These are phyloP conservation scores for Dioscorea dumetorum DNA, from an alignment of 106 monocot genomes.

Conservation along the genomic window DNA sequence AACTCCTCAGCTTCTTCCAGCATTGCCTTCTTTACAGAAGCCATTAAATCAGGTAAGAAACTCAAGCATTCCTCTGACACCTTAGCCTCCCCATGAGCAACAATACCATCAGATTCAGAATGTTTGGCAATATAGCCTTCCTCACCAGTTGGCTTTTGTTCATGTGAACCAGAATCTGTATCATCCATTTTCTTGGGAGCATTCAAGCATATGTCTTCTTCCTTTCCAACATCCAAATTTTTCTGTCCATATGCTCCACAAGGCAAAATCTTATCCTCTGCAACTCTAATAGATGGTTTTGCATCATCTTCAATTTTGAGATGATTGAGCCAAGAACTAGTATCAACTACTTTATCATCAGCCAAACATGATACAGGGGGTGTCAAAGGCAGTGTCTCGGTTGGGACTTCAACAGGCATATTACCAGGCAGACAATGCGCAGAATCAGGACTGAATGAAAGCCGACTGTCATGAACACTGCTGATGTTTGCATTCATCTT, in stretches of 20 bases:
- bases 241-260: conserved; percentile 6
- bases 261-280: conserved; percentile 10
- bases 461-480: neutral
- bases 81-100: conserved; percentile 4
- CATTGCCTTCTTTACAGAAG: conserved; percentile 43
- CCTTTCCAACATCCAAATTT: neutral
- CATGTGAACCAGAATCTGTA: conserved; percentile 1
- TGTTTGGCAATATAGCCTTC: neutral
- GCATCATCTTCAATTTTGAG: conserved; percentile 6
- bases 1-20: conserved; percentile 44
- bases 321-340: neutral
- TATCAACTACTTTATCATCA: conserved; percentile 15
- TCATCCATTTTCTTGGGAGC: neutral
- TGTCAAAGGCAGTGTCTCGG: neutral
- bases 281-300: neutral
- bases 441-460: conserved; percentile 4
- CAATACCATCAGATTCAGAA: conserved; percentile 14
- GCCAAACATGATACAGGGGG: neutral
- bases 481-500: too few species aligned
- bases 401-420: conserved; percentile 5
- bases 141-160: neutral
- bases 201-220: neutral
- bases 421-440: conserved; percentile 1
- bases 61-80: conserved; percentile 18
- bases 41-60: conserved; percentile 37